phyloP scores from a whole-genome alignment of 495 filamentous ascomycete species.

The Recurvomyces mirabilis region DNA sequence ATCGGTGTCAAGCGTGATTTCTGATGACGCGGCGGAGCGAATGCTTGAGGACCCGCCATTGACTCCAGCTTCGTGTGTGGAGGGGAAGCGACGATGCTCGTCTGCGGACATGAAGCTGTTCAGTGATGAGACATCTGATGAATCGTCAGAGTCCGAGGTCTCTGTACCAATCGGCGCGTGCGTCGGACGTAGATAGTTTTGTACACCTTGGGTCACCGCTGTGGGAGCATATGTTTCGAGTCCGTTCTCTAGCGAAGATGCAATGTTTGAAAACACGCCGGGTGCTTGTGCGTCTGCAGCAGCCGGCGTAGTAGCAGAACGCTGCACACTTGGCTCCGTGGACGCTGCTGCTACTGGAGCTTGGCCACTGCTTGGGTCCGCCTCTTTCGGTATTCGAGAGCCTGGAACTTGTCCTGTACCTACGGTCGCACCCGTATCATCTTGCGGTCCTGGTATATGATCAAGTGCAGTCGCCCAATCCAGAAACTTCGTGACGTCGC shows the following conservation, averaged over 20 bases:
- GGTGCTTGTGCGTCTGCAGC: background rate
- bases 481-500: constrained; percentile 75
- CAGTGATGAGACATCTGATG: constrained; percentile 8
- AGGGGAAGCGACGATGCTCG: constrained; percentile 20
- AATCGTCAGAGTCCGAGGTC: background rate
- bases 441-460: too few relatives aligned
- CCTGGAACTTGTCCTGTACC: too few relatives aligned
- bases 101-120: constrained; percentile 30
- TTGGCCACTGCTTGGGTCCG: too few relatives aligned
- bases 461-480: constrained; percentile 83
- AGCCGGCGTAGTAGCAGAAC: background rate
- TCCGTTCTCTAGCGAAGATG: constrained; percentile 6
- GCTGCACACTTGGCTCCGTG: too few relatives aligned
- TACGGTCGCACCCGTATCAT: too few relatives aligned
- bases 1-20: constrained; percentile 5
- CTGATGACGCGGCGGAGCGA: background rate
- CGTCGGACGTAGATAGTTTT: constrained; percentile 2
- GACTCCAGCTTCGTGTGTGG: background rate
- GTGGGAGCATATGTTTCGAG: constrained; percentile 16
- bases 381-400: too few relatives aligned
- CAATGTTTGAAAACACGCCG: constrained; percentile 16
- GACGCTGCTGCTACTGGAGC: too few relatives aligned
- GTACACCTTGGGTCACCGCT: constrained; percentile 9
- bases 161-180: background rate
- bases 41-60: background rate